Conservation (phyloP, 345 rosid species). For the Brassica carinata region DNA sequence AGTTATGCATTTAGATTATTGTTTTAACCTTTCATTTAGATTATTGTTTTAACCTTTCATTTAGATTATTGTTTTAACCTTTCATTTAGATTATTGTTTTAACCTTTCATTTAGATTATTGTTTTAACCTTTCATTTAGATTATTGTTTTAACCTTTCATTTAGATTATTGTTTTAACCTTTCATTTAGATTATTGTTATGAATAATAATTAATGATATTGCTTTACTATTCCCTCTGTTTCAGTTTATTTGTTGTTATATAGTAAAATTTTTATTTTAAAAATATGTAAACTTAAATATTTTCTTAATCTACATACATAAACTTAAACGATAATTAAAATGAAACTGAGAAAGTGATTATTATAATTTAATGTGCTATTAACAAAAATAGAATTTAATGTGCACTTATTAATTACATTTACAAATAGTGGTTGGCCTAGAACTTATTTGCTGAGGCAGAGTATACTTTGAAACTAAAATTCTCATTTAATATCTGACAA, state of each 20-base stretch:
- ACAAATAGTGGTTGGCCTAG: conserved; percentile 10
- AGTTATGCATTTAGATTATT: conserved; percentile 37
- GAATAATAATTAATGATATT: conserved; percentile 34
- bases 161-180: no score
- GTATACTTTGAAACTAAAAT: neutral
- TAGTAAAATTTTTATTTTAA: no score
- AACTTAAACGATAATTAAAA: no score
- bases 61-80: no score
- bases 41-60: no score
- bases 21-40: neutral
- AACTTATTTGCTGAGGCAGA: conserved; percentile 5
- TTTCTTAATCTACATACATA: no score
- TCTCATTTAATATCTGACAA: neutral
- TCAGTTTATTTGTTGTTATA: no score
- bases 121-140: no score
- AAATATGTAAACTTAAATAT: no score
- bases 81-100: neutral
- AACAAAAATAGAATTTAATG: neutral
- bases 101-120: no score
- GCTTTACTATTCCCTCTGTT: conserved; percentile 2
- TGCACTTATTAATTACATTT: neutral
- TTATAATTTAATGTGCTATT: conserved; percentile 8
- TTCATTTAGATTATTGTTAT: conserved; percentile 21
- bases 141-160: no score
- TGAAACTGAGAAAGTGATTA: neutral